A percentile compares a stretch with the other conserved stretches of the same genome.
Conservation (phyloP, 2,329 filamentous ascomycete genomes). For the Neonectria sp. region DNA sequence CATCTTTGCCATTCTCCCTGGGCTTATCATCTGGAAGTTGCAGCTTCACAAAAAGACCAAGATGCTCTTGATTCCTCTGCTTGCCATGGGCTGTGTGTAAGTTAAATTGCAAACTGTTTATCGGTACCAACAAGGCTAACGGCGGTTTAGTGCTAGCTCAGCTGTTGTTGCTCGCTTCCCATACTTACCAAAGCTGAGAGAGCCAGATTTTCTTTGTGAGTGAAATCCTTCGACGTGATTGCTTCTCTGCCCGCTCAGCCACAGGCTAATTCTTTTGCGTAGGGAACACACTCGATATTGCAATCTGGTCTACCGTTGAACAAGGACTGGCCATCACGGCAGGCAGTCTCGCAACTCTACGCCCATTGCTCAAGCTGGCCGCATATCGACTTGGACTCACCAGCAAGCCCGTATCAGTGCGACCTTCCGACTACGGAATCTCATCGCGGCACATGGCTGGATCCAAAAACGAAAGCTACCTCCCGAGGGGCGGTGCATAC, state of each 20-base stretch:
- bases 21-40: constrained; percentile 66
- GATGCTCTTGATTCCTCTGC: constrained; percentile 62
- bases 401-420: constrained; percentile 32
- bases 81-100: constrained; percentile 68
- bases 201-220: constrained; percentile 58
- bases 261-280: background rate
- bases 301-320: constrained; percentile 63
- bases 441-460: constrained; percentile 22
- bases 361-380: constrained; percentile 54
- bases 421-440: constrained; percentile 28
- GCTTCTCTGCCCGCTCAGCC: rapidly evolving
- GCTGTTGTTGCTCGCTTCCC: constrained; percentile 57
- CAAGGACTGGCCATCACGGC: constrained; percentile 62
- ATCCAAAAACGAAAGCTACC: constrained; percentile 35
- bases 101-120: constrained; percentile 6
- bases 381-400: constrained; percentile 34
- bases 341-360: constrained; percentile 58
- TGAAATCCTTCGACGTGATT: constrained; percentile 19
- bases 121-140: constrained; percentile 5
- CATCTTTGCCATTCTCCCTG: constrained; percentile 63
- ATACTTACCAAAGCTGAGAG: constrained; percentile 50
- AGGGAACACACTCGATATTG: constrained; percentile 57
- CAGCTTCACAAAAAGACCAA: constrained; percentile 67
- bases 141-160: constrained; percentile 52
- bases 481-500: constrained; percentile 28